Base-by-base conservation (phyloP, 2,329 filamentous ascomycete genomes). In the Fusarium sacchari region DNA sequence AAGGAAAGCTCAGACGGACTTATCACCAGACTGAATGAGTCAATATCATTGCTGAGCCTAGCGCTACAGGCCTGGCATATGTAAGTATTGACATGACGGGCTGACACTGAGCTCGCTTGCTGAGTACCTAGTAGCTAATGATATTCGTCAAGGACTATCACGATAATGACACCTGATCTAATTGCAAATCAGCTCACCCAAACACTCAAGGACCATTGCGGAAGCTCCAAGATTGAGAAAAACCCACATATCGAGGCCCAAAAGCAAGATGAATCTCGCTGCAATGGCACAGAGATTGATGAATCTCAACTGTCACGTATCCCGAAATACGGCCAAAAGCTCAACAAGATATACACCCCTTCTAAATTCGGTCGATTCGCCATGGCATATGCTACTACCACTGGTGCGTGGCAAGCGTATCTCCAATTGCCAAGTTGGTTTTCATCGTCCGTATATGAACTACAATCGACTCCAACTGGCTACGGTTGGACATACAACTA, bases 351-450 rank as follows among this genome's bases (percentile, higher is more conserved):
- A 6, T 71, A 70, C 12, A 28, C 30, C 13, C 28, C 69, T 5
- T 74, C 76, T 2, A 67, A 57, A n/a, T 15, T 62, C 0, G 72
- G 75, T 0, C 66, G 71, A 1, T 76, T 77, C 5, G 67, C 24
- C 1, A 37, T 75, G 17, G 24, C 61, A 12, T 70, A 69, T 3
- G 43, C 62, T 0, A 67, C 60, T 4, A 17, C 22, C 1, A 73
- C 67, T 2, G 72, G 73, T 1, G 76, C 65, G 0, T 79, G 78
- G 78, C 65, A 76, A 9, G 77, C 68, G 2, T 69, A 70, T 22
- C 14, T 80, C 0, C 75, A 79, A 58, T 40, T 65, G 13, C 78
- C 78, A 2, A 73, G 42, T n/a, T 79, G 78, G 78, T 14, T 77
- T 7, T 78, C 78, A 2, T 40, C 62, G 1, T 68, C 64, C 1